Evolutionary conservation across 306 rosid genomes (phyloP).

Genomic region (Castanea crenata): DNA sequence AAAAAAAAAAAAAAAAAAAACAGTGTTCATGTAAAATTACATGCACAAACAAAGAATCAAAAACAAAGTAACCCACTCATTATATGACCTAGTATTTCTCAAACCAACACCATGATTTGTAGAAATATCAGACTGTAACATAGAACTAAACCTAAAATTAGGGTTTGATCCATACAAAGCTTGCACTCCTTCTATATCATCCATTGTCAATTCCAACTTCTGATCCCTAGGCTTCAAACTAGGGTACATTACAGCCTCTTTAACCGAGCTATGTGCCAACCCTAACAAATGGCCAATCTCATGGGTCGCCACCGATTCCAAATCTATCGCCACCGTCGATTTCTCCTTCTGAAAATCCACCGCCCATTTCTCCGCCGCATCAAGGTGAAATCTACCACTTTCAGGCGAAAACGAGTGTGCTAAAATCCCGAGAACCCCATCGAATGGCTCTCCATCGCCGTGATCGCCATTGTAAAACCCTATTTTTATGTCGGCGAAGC

Average conservation of each 20-base stretch:
- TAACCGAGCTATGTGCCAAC: slow-evolving; percentile 62
- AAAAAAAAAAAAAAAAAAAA: neutral
- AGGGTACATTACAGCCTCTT: slow-evolving; percentile 79
- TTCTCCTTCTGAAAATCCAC: slow-evolving; percentile 44
- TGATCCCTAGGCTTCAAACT: slow-evolving; percentile 67
- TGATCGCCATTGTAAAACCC: slow-evolving; percentile 79
- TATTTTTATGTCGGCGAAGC: slow-evolving; percentile 52
- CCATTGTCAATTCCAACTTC: slow-evolving; percentile 56
- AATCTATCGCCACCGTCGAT: slow-evolving; percentile 66
- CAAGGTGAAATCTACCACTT: slow-evolving; percentile 78
- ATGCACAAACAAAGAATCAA: slow-evolving; percentile 13
- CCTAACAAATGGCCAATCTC: slow-evolving; percentile 92
- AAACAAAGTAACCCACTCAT: neutral
- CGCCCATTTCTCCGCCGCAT: slow-evolving; percentile 84
- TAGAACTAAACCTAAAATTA: slow-evolving; percentile 39
- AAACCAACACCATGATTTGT: slow-evolving; percentile 32
- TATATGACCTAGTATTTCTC: slow-evolving; percentile 14
- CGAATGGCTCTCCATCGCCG: slow-evolving; percentile 81
- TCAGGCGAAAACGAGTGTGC: slow-evolving; percentile 86
- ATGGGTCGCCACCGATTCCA: slow-evolving; percentile 82
- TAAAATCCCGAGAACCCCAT: slow-evolving; percentile 72
- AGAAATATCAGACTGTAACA: slow-evolving; percentile 54
- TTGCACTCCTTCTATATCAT: slow-evolving; percentile 74
- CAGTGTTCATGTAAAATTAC: neutral
- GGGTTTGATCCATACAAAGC: slow-evolving; percentile 82